Percentiles rank a stretch among this genome's conserved stretches.
Evolutionary conservation across 257 asterid species (phyloP).

Genomic region (Capsicum pubescens): DNA sequence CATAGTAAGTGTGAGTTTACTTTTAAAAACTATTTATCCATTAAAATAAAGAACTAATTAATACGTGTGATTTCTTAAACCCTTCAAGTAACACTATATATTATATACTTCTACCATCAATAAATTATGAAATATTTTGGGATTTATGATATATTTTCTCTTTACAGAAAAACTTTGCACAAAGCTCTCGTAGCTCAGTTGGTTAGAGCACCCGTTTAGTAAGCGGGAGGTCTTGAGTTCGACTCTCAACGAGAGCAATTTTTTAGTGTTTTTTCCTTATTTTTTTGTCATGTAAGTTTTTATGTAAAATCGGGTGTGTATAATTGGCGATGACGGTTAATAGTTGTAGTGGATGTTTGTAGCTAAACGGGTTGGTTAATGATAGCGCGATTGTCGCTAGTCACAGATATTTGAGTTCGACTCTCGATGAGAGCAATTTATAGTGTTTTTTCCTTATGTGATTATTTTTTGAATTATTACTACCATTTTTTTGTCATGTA

Average conservation of each 20-base stretch:
- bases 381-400: too few relatives aligned
- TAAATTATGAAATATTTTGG: background rate
- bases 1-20: background rate
- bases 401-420: slow-evolving; percentile 57
- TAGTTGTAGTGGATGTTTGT: too few relatives aligned
- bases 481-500: too few relatives aligned
- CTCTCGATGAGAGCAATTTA: slow-evolving; percentile 67
- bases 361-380: too few relatives aligned
- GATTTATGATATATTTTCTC: background rate
- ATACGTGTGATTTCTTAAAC: background rate
- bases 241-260: slow-evolving; percentile 71
- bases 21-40: background rate
- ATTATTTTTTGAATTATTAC: too few relatives aligned
- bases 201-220: slow-evolving; percentile 99
- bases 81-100: background rate
- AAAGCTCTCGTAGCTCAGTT: slow-evolving; percentile 88
- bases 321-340: too few relatives aligned
- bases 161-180: too few relatives aligned
- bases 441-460: background rate
- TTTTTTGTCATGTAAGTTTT: too few relatives aligned
- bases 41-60: background rate
- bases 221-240: slow-evolving; percentile 99
- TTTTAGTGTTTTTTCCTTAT: too few relatives aligned
- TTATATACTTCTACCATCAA: background rate
- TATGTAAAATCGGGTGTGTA: too few relatives aligned